Base-by-base conservation (phyloP, 441 rosid genomes). In the Corymbia calophylla region DNA sequence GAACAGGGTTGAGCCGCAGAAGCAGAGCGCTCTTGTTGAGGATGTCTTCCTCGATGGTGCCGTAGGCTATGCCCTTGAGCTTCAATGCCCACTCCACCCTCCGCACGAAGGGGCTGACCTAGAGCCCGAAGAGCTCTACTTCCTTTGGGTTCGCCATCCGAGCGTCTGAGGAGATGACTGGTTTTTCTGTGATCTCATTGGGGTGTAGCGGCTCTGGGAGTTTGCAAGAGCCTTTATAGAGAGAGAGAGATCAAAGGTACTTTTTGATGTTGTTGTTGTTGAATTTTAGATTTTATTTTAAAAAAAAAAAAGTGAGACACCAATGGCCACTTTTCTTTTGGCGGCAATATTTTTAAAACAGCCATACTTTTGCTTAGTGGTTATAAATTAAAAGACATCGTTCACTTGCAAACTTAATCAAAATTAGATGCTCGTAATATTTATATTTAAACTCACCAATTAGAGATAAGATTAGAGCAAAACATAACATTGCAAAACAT, bases 61-160 rank as follows among this genome's bases (percentile, higher is more conserved):
- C 91, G 55, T 90, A 92, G 35, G 88, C 87, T 9, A 93, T 87
- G 9, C 93, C 91, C 87, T 92, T 92, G 4, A 94, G 91, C 55
- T 90, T 90, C 70, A 93, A 86, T 4, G 94, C 94, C 94, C 91
- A 91, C 88, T 87, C 85, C 13, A 91, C 92, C 73, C 93, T 91
- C 23, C 31, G 51, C 53, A 8, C 55, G 29, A 77, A 94, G 6
- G 93, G 93, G 81, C 95, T 94, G 5, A 55, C 86, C 93, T 92
- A 92, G 29, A 89, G 32, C 35, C 95, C 93, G 44, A 90, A 47
- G 12, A 93, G 89, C 89, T 91, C 87, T 89, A 92, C 90, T 48
- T 91, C 81, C 25, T 87, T 58, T 25, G 7, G n/a, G 4, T 62
- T 62, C 32, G 68, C 68, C 68, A 64, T 64, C 31, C 73, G 39